Percentiles rank a stretch among this genome's conserved stretches.
Evolutionary conservation across 257 asterid species (phyloP).

Genomic region (Solanum verrucosum): DNA sequence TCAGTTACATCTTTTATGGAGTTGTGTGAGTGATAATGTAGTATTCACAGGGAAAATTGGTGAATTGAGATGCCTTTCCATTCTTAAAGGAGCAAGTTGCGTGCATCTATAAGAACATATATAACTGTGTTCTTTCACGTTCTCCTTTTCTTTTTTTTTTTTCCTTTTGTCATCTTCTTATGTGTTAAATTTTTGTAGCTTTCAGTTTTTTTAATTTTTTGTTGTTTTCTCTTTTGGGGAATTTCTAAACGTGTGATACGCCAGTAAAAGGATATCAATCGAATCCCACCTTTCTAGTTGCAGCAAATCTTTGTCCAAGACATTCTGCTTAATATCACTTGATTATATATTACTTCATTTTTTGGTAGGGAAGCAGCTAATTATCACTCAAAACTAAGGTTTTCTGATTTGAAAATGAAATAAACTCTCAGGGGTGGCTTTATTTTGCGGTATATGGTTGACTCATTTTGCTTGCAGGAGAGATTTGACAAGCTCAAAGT

Average conservation of each 20-base stretch:
- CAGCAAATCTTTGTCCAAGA: not conserved
- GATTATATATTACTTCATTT: not conserved
- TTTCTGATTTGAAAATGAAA: not conserved
- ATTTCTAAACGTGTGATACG: not conserved
- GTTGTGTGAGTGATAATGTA: not conserved
- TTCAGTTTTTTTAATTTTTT: not conserved
- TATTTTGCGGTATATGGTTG: not conserved
- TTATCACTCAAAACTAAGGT: not conserved
- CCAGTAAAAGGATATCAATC: not conserved
- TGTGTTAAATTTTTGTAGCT: not conserved
- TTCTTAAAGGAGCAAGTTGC: not conserved
- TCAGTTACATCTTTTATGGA: not conserved
- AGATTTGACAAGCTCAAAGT: conserved; percentile 20
- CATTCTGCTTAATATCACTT: not conserved
- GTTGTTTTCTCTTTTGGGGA: not conserved
- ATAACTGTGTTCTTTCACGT: not conserved
- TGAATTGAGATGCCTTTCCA: not conserved
- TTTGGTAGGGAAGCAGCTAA: not conserved
- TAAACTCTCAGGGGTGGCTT: not conserved
- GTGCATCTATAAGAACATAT: not conserved
- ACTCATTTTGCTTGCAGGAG: conserved; percentile 29
- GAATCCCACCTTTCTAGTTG: not conserved
- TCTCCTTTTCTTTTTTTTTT: not conserved
- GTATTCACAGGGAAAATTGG: not conserved
- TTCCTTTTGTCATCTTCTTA: not conserved